These are phyloP conservation scores for Yamagishiella unicocca DNA, from an alignment of 139 green algal species.

Conservation along the genomic window DNA sequence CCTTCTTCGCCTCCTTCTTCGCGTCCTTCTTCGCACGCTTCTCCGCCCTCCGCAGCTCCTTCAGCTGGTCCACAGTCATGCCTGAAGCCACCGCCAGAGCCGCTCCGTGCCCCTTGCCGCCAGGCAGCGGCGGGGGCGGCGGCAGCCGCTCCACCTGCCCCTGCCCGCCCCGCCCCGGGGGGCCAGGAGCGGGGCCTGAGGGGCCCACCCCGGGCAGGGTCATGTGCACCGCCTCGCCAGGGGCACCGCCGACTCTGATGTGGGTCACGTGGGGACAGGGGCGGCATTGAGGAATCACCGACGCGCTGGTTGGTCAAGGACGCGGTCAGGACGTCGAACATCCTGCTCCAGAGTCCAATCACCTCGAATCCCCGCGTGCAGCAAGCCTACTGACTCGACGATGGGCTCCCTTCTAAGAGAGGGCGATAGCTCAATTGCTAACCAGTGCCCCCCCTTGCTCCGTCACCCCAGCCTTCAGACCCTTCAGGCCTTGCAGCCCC, in stretches of 20 bases:
- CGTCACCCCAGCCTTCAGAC: not conserved
- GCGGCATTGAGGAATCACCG: too few species aligned
- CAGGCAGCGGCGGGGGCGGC: not conserved
- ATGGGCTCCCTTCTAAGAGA: not conserved
- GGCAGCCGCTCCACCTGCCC: not conserved
- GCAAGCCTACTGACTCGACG: not conserved
- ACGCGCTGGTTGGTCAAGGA: not conserved
- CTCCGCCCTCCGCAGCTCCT: constrained; percentile 44
- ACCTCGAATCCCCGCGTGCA: not conserved
- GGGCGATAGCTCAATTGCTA: not conserved
- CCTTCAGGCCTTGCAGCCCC: not conserved
- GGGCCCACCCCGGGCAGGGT: constrained; percentile 26
- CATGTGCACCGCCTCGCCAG: constrained; percentile 30
- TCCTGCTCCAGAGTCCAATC: too few species aligned
- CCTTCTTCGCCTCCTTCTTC: constrained; percentile 41
- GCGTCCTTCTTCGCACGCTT: constrained; percentile 36
- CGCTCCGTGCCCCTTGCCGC: not conserved
- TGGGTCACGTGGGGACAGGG: not conserved
- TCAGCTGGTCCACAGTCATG: constrained; percentile 52
- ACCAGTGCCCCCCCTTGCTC: not conserved
- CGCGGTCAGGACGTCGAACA: not conserved
- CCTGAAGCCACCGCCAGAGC: not conserved
- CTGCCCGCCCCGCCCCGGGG: not conserved
- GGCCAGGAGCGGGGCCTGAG: not conserved
- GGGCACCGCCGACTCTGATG: constrained; percentile 24